Percentiles rank a stretch among this genome's conserved stretches.
Evolutionary conservation across 2,329 filamentous ascomycete species (phyloP).

Genomic region (Sporothrix variecibatus): DNA sequence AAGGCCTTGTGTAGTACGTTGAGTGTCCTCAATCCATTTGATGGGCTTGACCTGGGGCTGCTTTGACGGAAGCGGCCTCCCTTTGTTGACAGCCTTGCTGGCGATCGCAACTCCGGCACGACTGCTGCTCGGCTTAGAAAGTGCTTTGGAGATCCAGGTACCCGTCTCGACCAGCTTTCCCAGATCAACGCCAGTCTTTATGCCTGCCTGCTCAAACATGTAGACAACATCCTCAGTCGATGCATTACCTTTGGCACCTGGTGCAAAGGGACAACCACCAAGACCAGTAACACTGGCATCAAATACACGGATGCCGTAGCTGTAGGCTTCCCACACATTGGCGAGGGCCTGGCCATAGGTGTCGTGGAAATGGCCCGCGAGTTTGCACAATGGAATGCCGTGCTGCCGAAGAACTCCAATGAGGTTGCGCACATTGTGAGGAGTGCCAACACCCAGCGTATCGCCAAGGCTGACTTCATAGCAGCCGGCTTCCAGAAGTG

Average conservation of each 20-base stretch:
- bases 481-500: slow-evolving; percentile 81
- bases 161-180: slow-evolving; percentile 68
- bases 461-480: slow-evolving; percentile 90
- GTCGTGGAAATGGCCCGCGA: slow-evolving; percentile 86
- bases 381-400: slow-evolving; percentile 62
- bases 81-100: not conserved
- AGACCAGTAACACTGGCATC: slow-evolving; percentile 78
- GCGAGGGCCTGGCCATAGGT: slow-evolving; percentile 83
- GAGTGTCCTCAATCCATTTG: not conserved
- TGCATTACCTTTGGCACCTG: slow-evolving; percentile 83
- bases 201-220: slow-evolving; percentile 71
- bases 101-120: slow-evolving; percentile 51
- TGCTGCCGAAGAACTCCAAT: slow-evolving; percentile 53
- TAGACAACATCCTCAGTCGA: slow-evolving; percentile 83
- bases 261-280: slow-evolving; percentile 82
- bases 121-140: slow-evolving; percentile 65
- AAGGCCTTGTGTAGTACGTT: not conserved
- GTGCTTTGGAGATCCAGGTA: slow-evolving; percentile 66
- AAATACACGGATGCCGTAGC: slow-evolving; percentile 76
- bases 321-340: slow-evolving; percentile 74
- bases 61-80: not conserved
- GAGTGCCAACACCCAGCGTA: slow-evolving; percentile 87
- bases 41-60: not conserved
- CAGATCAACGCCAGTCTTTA: slow-evolving; percentile 72
- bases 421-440: slow-evolving; percentile 35